Evolutionary conservation across 441 rosid genomes (phyloP).

Genomic region (Aquilaria agallochum): DNA sequence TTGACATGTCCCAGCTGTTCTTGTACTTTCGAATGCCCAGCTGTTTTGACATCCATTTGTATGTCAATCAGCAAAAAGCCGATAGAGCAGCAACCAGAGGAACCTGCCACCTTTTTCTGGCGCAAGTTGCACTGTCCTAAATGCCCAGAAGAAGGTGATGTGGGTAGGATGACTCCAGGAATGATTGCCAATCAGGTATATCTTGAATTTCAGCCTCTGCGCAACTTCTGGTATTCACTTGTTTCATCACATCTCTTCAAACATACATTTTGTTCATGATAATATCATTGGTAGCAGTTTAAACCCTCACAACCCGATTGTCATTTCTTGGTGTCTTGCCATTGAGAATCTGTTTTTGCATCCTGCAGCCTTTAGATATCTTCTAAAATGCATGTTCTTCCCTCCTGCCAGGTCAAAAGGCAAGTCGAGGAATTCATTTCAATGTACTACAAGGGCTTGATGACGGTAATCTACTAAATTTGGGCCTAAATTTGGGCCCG

Average conservation of each 20-base stretch:
- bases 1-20: slow-evolving; percentile 92
- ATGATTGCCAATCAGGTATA: slow-evolving; percentile 87
- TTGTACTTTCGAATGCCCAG: slow-evolving; percentile 66
- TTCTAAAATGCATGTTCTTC: slow-evolving; percentile 4
- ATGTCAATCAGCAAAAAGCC: slow-evolving; percentile 28
- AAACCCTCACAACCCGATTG: background rate
- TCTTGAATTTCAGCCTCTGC: background rate
- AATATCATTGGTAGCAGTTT: background rate
- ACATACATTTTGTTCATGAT: background rate
- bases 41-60: slow-evolving; percentile 54
- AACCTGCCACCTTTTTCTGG: slow-evolving; percentile 61
- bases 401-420: slow-evolving; percentile 69
- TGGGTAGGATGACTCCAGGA: slow-evolving; percentile 60
- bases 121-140: slow-evolving; percentile 59
- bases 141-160: slow-evolving; percentile 65
- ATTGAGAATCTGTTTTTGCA: background rate
- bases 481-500: background rate
- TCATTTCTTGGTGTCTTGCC: background rate
- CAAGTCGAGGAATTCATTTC: slow-evolving; percentile 75
- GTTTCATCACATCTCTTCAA: too few species aligned
- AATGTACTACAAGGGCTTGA: slow-evolving; percentile 74
- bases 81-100: slow-evolving; percentile 37
- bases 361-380: background rate
- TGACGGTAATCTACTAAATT: slow-evolving; percentile 58
- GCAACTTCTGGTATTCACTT: too few species aligned